Base-by-base conservation (phyloP, 2,329 filamentous ascomycete species). In the Aspergillus alliaceus region DNA sequence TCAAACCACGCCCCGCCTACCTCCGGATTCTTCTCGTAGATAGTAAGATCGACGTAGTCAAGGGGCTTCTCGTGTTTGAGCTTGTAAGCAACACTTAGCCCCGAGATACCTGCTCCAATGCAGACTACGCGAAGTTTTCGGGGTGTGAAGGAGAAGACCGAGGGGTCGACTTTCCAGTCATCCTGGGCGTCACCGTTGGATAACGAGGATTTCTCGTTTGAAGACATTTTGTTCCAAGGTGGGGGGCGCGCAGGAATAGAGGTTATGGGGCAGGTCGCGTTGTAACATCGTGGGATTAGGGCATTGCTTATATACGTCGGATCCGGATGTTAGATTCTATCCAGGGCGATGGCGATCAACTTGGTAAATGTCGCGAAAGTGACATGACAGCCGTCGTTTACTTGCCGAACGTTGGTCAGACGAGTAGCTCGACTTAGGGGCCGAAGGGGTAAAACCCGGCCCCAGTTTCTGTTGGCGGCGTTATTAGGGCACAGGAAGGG, bases 51-150 rank as follows among this genome's bases (percentile, higher is more conserved):
- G 8, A 68, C 59, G 52, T 64, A 62, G 12, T 71, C 67, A 4
- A 59, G 34, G 9, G 47, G 50, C 22, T 12, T 31, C 47, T 58
- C 67, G 54, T 75, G 68, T 51, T 75, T 70, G 46, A 77, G 59
- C 57, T 76, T 76, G 59, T 77, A 69, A 1, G 76, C 74, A 18
- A 78, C 56, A 20, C 65, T 71, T 62, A 79, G 65, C 1, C 73
- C 76, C 6, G 70, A 71, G 31, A 62, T 64, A 12, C 68, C 69
- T 3, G 66, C 65, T 6, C 68, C 69, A n/a, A 70, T 63, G 18
- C 66, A 70, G 3, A 64, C 59, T 3, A 65, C 58, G 15, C 61
- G 57, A 11, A 66, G 49, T 44, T 53, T 63, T 20, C 59, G 58
- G 2, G 62, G 58, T 1, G 58, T 54, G 35, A 63, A 63, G 6